Conservation (phyloP, 176 grass and related monocot genomes). For the Eragrostis nindensis region DNA sequence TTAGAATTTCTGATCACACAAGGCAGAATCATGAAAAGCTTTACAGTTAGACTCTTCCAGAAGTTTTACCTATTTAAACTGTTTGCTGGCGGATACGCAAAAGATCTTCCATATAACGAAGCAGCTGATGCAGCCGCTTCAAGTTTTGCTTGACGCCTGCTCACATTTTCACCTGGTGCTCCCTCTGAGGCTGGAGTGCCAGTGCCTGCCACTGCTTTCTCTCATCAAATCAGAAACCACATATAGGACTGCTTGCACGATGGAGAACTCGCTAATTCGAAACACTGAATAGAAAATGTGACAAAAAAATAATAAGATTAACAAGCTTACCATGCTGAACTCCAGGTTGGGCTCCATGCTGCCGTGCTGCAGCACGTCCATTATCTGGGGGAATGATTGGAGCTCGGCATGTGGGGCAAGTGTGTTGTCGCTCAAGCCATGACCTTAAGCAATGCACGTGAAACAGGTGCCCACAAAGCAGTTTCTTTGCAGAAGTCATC, state of each 20-base stretch:
- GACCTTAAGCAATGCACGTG: constrained; percentile 96
- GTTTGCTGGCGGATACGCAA: constrained; percentile 64
- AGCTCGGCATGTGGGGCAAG: constrained; percentile 95
- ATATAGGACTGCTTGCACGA: constrained; percentile 11
- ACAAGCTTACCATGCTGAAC: constrained; percentile 75
- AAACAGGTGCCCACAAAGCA: constrained; percentile 94
- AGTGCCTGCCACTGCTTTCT: constrained; percentile 43
- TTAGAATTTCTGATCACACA: neutral
- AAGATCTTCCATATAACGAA: constrained; percentile 74
- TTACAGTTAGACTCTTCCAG: constrained; percentile 2
- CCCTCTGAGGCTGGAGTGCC: constrained; percentile 43
- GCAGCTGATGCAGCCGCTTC: constrained; percentile 76
- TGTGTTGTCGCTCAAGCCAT: constrained; percentile 94
- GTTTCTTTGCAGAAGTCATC: constrained; percentile 90
- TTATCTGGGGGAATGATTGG: constrained; percentile 77
- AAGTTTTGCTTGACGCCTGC: constrained; percentile 58
- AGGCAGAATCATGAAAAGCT: constrained; percentile 6
- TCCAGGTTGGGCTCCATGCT: constrained; percentile 60
- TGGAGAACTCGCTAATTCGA: constrained; percentile 15
- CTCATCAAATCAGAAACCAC: constrained; percentile 22
- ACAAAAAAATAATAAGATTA: neutral
- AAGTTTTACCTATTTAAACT: constrained; percentile 43
- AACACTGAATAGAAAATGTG: neutral
- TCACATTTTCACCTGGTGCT: constrained; percentile 48
- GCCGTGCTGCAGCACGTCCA: constrained; percentile 46